Evolutionary conservation across 225 moss, liverwort and hornwort species (phyloP), one percentile per base, ranked within the genome.

Genomic region (Pseudisothecium myosuroides): DNA sequence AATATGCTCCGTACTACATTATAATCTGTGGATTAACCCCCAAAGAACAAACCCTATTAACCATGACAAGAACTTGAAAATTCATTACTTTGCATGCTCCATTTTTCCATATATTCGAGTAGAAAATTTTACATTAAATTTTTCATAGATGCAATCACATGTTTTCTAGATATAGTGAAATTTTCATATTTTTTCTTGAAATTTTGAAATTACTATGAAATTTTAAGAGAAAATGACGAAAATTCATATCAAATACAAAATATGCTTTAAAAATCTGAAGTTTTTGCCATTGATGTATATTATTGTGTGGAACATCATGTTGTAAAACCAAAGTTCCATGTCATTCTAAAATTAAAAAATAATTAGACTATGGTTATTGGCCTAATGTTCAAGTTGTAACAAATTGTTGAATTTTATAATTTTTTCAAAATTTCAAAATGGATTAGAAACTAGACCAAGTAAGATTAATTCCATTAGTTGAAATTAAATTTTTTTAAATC

Each of bases 341-440:
- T 14, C 22, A 76, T 52, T 52, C 36, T 52, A 76, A 76, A 76
- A 76, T 36, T 52, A 52, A 14, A 36, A 76, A 54, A 36, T 54
- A 52, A 76, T 0, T 0, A 76, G 0, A 36, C 2, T 22, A 0
- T 5, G 5, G 3, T 34, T 36, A 34, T 36, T 5, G 5, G 2
- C 3, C 34, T 0, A 52, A 3, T 36, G 9, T 21, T 34, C 22
- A 52, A 76, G 5, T 14, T 34, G 5, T 36, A 76, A 14, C 9
- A 6, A 76, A 52, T 14, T 76, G 3, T 23, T 36, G 14, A 76
- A 52, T 21, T 76, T 76, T 34, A 12, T 31, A 12, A 75, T 47
- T 47, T 47, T 17, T 29, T 31, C 2, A 50, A 34, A 50, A 34
- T 20, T 76, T 76, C 2, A 2, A 26, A 36, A 36, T 54, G 23